Conservation (phyloP, 2,329 filamentous ascomycete genomes). For the Harringtonia lauricola region DNA sequence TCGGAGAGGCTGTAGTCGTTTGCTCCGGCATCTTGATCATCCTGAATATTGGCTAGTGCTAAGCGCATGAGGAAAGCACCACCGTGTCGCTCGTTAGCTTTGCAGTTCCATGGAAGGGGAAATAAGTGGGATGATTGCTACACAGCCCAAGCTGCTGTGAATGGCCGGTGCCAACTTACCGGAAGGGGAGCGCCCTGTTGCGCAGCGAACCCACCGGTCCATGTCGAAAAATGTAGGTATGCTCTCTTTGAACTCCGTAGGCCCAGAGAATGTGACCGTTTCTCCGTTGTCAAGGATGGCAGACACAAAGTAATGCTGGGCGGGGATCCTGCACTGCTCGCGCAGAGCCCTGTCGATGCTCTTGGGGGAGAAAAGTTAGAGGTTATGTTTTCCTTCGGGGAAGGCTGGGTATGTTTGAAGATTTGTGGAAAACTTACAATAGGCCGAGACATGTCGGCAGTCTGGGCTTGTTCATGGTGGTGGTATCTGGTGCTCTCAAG, state of each 20-base stretch:
- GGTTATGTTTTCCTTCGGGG: not conserved
- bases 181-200: slow-evolving; percentile 21
- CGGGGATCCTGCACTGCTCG: slow-evolving; percentile 39
- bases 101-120: no score
- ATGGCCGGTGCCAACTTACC: no score
- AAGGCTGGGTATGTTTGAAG: slow-evolving; percentile 1
- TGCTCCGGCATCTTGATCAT: not conserved
- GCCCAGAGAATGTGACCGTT: slow-evolving; percentile 33
- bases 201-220: slow-evolving; percentile 25
- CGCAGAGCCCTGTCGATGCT: slow-evolving; percentile 37
- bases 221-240: slow-evolving; percentile 35
- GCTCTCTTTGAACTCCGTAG: slow-evolving; percentile 26
- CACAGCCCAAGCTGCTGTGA: no score
- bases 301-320: slow-evolving; percentile 40
- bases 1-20: not conserved
- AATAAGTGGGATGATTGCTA: no score
- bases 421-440: slow-evolving; percentile 14
- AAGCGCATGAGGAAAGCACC: not conserved
- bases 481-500: slow-evolving; percentile 10
- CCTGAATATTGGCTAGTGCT: not conserved
- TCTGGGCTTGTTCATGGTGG: slow-evolving; percentile 8
- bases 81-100: no score
- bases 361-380: slow-evolving; percentile 2
- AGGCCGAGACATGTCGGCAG: slow-evolving; percentile 12
- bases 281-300: slow-evolving; percentile 36